Evolutionary conservation across 345 rosid genomes (phyloP).

Genomic region (Nephelium lappaceum): DNA sequence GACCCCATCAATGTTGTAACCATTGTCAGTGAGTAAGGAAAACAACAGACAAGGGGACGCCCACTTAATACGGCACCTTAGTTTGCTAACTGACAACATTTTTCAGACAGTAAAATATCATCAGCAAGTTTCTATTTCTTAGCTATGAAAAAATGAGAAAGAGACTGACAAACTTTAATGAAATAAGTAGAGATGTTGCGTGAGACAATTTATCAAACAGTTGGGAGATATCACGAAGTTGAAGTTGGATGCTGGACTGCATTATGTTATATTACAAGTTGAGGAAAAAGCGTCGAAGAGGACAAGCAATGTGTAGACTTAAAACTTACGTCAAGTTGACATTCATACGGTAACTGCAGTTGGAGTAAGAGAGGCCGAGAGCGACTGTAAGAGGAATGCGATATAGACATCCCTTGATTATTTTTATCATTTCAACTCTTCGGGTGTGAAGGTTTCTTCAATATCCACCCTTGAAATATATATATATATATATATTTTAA

Average conservation of each 20-base stretch:
- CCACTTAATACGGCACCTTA: constrained; percentile 11
- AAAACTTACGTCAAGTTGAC: background rate
- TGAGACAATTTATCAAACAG: no score
- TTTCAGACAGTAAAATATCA: constrained; percentile 5
- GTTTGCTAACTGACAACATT: constrained; percentile 28
- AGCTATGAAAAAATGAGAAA: no score
- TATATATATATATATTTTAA: no score
- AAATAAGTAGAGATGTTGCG: no score
- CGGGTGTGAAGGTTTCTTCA: no score
- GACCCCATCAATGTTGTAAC: background rate
- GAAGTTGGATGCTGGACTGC: no score
- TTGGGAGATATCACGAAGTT: no score
- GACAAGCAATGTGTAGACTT: background rate
- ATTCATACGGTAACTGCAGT: background rate
- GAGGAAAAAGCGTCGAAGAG: background rate
- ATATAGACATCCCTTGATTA: no score
- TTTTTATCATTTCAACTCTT: no score
- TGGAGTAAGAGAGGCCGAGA: background rate
- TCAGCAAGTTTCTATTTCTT: background rate
- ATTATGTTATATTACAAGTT: no score
- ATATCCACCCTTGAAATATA: no score
- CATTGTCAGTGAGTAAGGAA: constrained; percentile 16
- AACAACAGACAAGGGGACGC: constrained; percentile 19
- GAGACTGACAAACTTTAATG: no score
- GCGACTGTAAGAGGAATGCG: background rate